Conservation (phyloP, 257 asterid species). For the Rauvolfia tetraphylla region DNA sequence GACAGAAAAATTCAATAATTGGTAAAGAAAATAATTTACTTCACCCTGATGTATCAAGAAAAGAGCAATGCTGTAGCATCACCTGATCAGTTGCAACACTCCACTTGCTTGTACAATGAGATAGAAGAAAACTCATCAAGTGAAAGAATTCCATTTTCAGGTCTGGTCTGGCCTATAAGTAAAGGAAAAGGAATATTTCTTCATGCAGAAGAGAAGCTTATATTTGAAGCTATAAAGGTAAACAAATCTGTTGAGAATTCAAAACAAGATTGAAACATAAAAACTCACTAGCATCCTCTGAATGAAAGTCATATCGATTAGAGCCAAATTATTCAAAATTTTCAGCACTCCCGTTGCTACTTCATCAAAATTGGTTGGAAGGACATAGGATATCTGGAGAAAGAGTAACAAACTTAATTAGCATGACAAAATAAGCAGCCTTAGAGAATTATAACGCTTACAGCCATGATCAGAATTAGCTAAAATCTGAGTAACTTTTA, state of each 20-base stretch:
- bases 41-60: conserved; percentile 16
- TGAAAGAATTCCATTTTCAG: conserved; percentile 97
- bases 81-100: conserved; percentile 84
- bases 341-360: conserved; percentile 93
- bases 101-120: conserved; percentile 94
- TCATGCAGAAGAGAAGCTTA: not conserved
- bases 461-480: not conserved
- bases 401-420: conserved; percentile 14
- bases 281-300: conserved; percentile 87
- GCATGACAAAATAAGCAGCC: not conserved
- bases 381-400: conserved; percentile 62
- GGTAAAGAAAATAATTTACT: not conserved
- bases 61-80: conserved; percentile 8
- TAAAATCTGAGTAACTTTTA: not conserved
- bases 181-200: conserved; percentile 10
- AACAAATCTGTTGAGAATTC: not conserved
- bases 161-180: conserved; percentile 81
- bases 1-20: not conserved
- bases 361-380: conserved; percentile 97
- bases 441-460: not conserved
- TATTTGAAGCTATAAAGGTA: conserved; percentile 9
- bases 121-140: conserved; percentile 88
- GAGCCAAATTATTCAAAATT: conserved; percentile 95
- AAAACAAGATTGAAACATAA: conserved; percentile 10
- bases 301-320: conserved; percentile 74